Percentiles rank a stretch among this genome's conserved stretches.
These are phyloP conservation scores for Cystofilobasidium bisporidii DNA, from an alignment of 768 basidiomycete species.

Conservation along the genomic window DNA sequence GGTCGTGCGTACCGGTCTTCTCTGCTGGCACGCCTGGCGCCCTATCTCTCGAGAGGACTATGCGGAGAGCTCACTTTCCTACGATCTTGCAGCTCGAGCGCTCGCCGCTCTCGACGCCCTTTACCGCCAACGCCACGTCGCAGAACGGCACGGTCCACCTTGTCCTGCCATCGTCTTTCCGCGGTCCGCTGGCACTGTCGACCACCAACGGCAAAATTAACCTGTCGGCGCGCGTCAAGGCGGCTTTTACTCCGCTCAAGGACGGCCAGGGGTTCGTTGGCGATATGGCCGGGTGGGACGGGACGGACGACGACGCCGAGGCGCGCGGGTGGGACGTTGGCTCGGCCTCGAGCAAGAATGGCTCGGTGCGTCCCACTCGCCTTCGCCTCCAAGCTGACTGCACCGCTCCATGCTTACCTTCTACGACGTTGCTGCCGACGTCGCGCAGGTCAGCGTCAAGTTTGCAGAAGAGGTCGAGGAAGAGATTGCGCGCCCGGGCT, in stretches of 20 bases:
- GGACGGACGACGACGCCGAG: neutral
- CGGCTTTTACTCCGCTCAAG: neutral
- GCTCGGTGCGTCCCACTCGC: neutral
- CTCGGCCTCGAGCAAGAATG: neutral
- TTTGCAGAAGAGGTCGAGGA: neutral
- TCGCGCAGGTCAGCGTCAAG: neutral
- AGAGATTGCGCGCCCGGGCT: neutral
- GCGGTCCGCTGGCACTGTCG: neutral
- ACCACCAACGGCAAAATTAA: slow-evolving; percentile 3
- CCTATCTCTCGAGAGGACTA: too few species aligned
- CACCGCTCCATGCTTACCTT: too few species aligned
- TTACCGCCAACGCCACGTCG: neutral
- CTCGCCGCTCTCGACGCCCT: neutral
- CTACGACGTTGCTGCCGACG: neutral
- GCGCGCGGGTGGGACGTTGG: neutral
- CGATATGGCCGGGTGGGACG: slow-evolving; percentile 9
- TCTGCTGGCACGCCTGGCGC: too few species aligned
- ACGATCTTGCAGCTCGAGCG: neutral
- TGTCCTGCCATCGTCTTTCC: slow-evolving; percentile 17
- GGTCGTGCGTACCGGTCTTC: neutral
- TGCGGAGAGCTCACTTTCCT: too few species aligned
- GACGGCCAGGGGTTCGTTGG: slow-evolving; percentile 6
- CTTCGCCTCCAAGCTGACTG: neutral
- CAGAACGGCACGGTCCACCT: slow-evolving; percentile 9
- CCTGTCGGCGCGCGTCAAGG: neutral